phyloP scores from a whole-genome alignment of 805 yeast species.

The Lachancea kluyveri region DNA sequence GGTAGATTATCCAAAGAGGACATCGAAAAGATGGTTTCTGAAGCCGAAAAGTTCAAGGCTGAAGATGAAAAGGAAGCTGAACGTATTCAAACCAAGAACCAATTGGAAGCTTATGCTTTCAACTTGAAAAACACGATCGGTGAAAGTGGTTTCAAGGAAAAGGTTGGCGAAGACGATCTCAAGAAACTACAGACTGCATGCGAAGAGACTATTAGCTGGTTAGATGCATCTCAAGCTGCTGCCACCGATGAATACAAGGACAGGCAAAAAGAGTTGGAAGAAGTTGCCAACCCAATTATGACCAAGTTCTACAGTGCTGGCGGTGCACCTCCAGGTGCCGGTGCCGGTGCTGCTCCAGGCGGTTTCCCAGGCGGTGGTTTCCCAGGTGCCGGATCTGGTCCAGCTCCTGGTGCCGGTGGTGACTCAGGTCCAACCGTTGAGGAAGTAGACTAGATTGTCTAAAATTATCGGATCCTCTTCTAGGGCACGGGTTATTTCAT shows the following conservation, averaged over 20 bases:
- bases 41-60: conserved; percentile 95
- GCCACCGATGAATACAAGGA: conserved; percentile 86
- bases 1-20: conserved; percentile 98
- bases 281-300: conserved; percentile 93
- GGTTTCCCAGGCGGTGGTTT: conserved; percentile 44
- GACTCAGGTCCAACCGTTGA: conserved; percentile 68
- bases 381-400: conserved; percentile 31
- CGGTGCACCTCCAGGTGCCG: conserved; percentile 70
- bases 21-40: conserved; percentile 95
- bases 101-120: conserved; percentile 91
- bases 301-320: conserved; percentile 94
- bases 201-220: conserved; percentile 84
- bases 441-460: conserved; percentile 55
- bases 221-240: conserved; percentile 90
- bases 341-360: conserved; percentile 54
- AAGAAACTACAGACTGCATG: conserved; percentile 71
- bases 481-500: neutral
- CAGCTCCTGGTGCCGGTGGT: conserved; percentile 44
- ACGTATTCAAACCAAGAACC: conserved; percentile 92
- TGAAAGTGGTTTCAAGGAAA: conserved; percentile 75
- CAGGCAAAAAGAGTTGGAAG: conserved; percentile 94
- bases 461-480: too few relatives aligned
- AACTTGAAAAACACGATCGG: conserved; percentile 77
- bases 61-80: conserved; percentile 93
- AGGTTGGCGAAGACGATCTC: conserved; percentile 63